Evolutionary conservation across 2,329 filamentous ascomycete genomes (phyloP), one percentile per base, ranked within the genome.

Genomic region (Aspergillus hortae): DNA sequence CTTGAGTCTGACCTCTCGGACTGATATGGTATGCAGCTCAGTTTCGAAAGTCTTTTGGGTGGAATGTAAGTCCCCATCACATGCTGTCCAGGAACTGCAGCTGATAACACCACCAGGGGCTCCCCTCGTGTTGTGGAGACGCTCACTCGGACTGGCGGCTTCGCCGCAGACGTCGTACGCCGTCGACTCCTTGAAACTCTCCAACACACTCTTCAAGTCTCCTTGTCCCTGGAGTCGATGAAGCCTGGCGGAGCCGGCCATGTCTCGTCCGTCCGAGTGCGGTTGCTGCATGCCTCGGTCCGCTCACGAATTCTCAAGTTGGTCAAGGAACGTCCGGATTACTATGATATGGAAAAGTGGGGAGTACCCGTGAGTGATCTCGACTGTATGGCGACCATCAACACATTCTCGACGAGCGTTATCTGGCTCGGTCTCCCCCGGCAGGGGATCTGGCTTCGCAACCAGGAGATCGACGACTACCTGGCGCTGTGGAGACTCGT

Each of bases 401-500:
- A 77, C 33, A 84, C 83, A 1, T 92, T 92, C 69, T 88, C 84
- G 0, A 77, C 83, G 0, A 80, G 81, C 0, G 68, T 90, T 2
- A 78, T 91, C 54, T 91, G 82, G 78, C 66, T 89, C 23, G 81
- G 81, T 21, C 77, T 92, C 4, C 88, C 88, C 0, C 78, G 87
- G 0, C 88, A 92, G 70, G 89, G 88, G 2, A 84, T 92, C 49
- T 85, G 74, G 58, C 72, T 89, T 23, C 77, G 79, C 0, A 52
- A 76, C 25, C 80, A 81, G 52, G 88, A 92, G 64, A 83, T 81
- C 2, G 64, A 65, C 2, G 88, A 91, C 61, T 92, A 89, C 64
- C 76, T 89, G 42, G 87, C 88, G 0, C 73, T 92, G 1, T 92
- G 88, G 88, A 80, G 88, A 2, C 87, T 89, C 56, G 81, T 92